A percentile compares a stretch with the other conserved stretches of the same genome.
Conservation (phyloP, 1,284 basidiomycete species). For the Pulveroboletus sp. region DNA sequence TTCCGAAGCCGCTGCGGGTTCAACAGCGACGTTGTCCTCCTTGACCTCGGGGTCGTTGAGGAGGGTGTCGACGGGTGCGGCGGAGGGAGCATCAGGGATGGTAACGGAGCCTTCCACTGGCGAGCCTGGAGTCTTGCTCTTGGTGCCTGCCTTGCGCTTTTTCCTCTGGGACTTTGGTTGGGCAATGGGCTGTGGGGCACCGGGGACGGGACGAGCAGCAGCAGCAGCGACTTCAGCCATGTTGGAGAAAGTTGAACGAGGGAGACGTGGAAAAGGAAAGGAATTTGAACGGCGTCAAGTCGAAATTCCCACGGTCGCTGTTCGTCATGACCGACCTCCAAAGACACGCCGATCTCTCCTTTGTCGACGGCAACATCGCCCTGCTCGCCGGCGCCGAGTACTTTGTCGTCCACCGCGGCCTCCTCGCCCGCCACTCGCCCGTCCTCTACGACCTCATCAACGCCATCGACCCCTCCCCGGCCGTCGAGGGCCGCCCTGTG, state of each 20-base stretch:
- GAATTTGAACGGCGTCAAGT: too few relatives aligned
- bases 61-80: slow-evolving; percentile 51
- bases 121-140: slow-evolving; percentile 43
- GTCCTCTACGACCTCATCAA: slow-evolving; percentile 45
- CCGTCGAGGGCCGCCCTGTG: slow-evolving; percentile 55
- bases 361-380: slow-evolving; percentile 66
- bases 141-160: slow-evolving; percentile 58
- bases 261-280: slow-evolving; percentile 1
- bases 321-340: slow-evolving; percentile 27
- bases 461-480: slow-evolving; percentile 28
- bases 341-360: slow-evolving; percentile 58
- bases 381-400: slow-evolving; percentile 55
- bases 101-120: slow-evolving; percentile 40
- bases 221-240: slow-evolving; percentile 50
- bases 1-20: slow-evolving; percentile 48
- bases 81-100: slow-evolving; percentile 49
- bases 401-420: slow-evolving; percentile 68
- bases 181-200: slow-evolving; percentile 63
- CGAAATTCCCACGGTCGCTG: slow-evolving; percentile 25
- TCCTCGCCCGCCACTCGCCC: slow-evolving; percentile 60
- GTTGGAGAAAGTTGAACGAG: slow-evolving; percentile 10
- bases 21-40: slow-evolving; percentile 50
- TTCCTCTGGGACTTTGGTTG: slow-evolving; percentile 66
- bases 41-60: slow-evolving; percentile 50
- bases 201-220: slow-evolving; percentile 63